Conservation (phyloP, 1,284 basidiomycete species). For the Cryptococcus sp. region DNA sequence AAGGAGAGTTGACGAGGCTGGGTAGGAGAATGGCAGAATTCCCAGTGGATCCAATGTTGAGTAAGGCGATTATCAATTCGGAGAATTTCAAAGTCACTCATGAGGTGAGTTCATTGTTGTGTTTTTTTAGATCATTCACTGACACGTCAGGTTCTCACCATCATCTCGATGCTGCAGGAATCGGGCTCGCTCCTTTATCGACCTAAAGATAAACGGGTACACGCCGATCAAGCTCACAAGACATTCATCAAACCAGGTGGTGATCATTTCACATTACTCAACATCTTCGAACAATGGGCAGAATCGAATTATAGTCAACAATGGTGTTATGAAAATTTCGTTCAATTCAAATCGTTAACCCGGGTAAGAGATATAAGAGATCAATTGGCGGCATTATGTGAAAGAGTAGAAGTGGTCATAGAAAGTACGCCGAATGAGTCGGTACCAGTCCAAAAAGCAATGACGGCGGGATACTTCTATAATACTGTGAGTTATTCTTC, state of each 20-base stretch:
- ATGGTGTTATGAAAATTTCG: conserved; percentile 89
- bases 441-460: conserved; percentile 85
- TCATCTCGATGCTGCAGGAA: conserved; percentile 96
- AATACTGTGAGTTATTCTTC: conserved; percentile 63
- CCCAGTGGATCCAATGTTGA: conserved; percentile 96
- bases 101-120: conserved; percentile 57
- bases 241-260: conserved; percentile 95
- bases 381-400: conserved; percentile 89
- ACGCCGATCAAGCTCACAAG: conserved; percentile 93
- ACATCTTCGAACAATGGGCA: conserved; percentile 98
- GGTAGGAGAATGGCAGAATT: conserved; percentile 98
- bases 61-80: conserved; percentile 91
- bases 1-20: conserved; percentile 91
- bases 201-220: conserved; percentile 93
- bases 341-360: conserved; percentile 93
- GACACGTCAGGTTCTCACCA: conserved; percentile 70
- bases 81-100: conserved; percentile 95
- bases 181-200: conserved; percentile 92
- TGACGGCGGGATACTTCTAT: conserved; percentile 94
- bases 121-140: background rate
- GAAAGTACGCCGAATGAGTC: conserved; percentile 87
- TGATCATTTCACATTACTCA: conserved; percentile 94
- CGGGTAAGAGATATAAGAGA: conserved; percentile 92
- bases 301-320: conserved; percentile 93
- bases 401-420: conserved; percentile 91